These are phyloP conservation scores for Trichosporon inkin DNA, from an alignment of 1,284 basidiomycete species.

Conservation along the genomic window DNA sequence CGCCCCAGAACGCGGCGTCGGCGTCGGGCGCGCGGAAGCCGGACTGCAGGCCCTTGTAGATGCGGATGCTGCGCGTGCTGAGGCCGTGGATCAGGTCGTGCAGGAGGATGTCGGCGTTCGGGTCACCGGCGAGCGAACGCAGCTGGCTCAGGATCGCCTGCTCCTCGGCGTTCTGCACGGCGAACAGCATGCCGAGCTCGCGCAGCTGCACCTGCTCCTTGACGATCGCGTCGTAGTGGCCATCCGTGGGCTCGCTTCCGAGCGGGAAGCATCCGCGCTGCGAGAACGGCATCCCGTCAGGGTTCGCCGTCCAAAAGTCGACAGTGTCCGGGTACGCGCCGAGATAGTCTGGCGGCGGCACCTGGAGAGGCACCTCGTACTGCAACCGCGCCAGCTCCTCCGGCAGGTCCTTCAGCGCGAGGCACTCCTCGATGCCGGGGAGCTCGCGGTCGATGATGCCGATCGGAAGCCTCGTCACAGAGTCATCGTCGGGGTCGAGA, in stretches of 20 bases:
- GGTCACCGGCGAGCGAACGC: conserved; percentile 4
- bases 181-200: conserved; percentile 13
- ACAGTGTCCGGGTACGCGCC: not conserved
- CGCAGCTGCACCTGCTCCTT: conserved; percentile 12
- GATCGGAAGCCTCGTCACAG: not conserved
- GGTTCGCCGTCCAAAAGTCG: conserved; percentile 12
- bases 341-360: conserved; percentile 9
- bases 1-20: conserved; percentile 15
- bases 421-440: conserved; percentile 4
- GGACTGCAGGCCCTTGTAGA: conserved; percentile 17
- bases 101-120: conserved; percentile 1
- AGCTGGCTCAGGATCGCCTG: conserved; percentile 9
- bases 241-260: conserved; percentile 6
- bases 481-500: not conserved
- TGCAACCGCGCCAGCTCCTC: not conserved
- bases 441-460: conserved; percentile 7
- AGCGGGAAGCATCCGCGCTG: conserved; percentile 15
- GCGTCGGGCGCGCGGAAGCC: conserved; percentile 14
- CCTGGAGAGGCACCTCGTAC: not conserved
- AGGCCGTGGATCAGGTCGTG: conserved; percentile 13
- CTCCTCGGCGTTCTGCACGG: conserved; percentile 8
- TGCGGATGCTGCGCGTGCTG: not conserved
- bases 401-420: not conserved
- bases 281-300: not conserved
- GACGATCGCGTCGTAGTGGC: conserved; percentile 9